Evolutionary conservation across 2,329 filamentous ascomycete species (phyloP).

Genomic region (Fusarium sp.): DNA sequence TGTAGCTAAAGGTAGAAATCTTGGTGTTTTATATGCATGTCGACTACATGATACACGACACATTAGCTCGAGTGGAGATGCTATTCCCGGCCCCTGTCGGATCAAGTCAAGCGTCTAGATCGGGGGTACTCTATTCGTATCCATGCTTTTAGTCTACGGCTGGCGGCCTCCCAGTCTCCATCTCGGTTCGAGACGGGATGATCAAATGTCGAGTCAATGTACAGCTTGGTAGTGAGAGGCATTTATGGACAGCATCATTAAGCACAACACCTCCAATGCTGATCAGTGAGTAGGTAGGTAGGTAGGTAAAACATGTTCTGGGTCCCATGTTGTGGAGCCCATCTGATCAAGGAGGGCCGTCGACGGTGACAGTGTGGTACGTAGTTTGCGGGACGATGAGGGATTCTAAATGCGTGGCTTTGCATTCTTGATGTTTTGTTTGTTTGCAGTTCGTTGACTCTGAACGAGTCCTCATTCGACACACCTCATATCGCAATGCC

Average conservation of each 20-base stretch:
- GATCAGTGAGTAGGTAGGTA: not conserved
- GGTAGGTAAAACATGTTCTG: not conserved
- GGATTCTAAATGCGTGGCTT: not conserved
- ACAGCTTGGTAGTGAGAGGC: not conserved
- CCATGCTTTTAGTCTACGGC: not conserved
- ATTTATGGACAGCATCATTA: not conserved
- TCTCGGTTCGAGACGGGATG: not conserved
- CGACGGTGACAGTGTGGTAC: not conserved
- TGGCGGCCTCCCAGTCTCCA: not conserved
- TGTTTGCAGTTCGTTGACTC: not conserved
- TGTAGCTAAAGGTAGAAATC: constrained; percentile 16
- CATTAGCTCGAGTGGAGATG: constrained; percentile 9
- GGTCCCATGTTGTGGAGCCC: not conserved
- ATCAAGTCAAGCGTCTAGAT: not conserved
- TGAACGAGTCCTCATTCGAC: not conserved
- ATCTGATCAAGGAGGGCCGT: not conserved
- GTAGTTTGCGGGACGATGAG: not conserved
- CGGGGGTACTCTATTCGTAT: not conserved
- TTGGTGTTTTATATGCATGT: constrained; percentile 2
- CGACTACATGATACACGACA: constrained; percentile 15
- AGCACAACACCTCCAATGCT: not conserved
- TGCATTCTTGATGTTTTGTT: not conserved
- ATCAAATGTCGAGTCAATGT: not conserved
- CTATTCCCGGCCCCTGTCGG: not conserved
- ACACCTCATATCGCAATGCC: not conserved